These are phyloP conservation scores for Calycina marina DNA, from an alignment of 2,329 filamentous ascomycete species.

Conservation along the genomic window DNA sequence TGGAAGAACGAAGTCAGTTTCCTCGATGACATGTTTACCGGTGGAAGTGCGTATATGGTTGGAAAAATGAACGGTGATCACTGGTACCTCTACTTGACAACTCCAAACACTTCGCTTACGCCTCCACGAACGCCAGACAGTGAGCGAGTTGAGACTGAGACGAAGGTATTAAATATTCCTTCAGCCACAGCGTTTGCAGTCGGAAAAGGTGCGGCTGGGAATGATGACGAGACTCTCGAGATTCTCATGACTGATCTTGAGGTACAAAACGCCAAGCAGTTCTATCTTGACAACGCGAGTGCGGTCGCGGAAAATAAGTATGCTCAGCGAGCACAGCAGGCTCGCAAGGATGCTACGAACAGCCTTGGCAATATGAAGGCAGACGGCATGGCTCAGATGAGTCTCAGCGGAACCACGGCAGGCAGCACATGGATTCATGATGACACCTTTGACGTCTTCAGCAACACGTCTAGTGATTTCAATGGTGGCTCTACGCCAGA, in stretches of 20 bases:
- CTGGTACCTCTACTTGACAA: conserved; percentile 96
- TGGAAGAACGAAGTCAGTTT: conserved; percentile 94
- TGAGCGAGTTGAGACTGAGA: conserved; percentile 26
- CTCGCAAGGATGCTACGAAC: conserved; percentile 42
- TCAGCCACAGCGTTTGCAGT: conserved; percentile 20
- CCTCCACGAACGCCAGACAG: conserved; percentile 63
- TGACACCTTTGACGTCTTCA: conserved; percentile 66
- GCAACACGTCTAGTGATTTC: conserved; percentile 51
- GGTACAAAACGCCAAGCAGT: conserved; percentile 53
- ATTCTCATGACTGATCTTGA: conserved; percentile 61
- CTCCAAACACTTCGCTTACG: conserved; percentile 64
- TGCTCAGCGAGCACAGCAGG: conserved; percentile 50
- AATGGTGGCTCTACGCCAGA: conserved; percentile 42
- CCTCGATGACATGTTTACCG: conserved; percentile 79
- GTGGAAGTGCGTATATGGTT: conserved; percentile 97
- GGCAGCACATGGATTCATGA: conserved; percentile 28
- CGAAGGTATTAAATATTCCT: conserved; percentile 22
- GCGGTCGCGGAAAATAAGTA: conserved; percentile 74
- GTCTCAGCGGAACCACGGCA: conserved; percentile 27
- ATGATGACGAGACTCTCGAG: conserved; percentile 62
- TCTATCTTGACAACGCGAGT: conserved; percentile 70
- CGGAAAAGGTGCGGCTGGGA: conserved; percentile 12
- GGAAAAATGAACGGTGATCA: conserved; percentile 99
- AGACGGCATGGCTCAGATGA: conserved; percentile 24
- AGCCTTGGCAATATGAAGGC: conserved; percentile 45